Evolutionary conservation across 1,284 basidiomycete genomes (phyloP).

Genomic region (Rhodotorula sp.): DNA sequence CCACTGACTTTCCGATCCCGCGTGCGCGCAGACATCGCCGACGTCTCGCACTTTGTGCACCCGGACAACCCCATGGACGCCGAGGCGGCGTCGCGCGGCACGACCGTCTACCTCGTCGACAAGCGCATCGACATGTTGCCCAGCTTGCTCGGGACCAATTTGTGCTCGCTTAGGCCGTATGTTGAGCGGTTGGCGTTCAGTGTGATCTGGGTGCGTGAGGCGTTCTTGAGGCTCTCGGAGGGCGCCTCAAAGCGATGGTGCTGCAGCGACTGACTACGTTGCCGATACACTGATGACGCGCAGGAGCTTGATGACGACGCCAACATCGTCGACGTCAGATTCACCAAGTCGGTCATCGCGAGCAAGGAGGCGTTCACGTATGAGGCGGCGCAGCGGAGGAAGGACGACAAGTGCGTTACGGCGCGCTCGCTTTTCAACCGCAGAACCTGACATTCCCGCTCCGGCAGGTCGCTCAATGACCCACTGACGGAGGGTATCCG

Average conservation of each 20-base stretch:
- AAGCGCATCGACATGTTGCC: conserved; percentile 99
- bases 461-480: conserved; percentile 68
- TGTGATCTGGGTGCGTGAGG: conserved; percentile 80
- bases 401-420: conserved; percentile 77
- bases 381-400: conserved; percentile 90
- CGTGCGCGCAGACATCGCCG: conserved; percentile 82
- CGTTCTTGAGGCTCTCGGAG: not conserved
- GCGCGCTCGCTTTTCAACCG: conserved; percentile 46
- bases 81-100: conserved; percentile 92
- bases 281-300: not conserved
- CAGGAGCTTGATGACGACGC: conserved; percentile 84
- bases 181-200: conserved; percentile 96
- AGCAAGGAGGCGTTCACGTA: conserved; percentile 98
- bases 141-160: conserved; percentile 87
- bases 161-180: conserved; percentile 89
- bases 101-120: conserved; percentile 97
- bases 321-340: conserved; percentile 86
- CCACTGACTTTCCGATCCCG: not conserved
- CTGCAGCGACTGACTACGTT: not conserved
- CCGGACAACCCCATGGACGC: conserved; percentile 95
- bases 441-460: not conserved
- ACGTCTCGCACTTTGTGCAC: conserved; percentile 95
- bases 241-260: not conserved
- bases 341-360: conserved; percentile 94
- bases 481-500: conserved; percentile 85